Conservation (phyloP, 1,139 yeast species). For the Pichia sp. region DNA sequence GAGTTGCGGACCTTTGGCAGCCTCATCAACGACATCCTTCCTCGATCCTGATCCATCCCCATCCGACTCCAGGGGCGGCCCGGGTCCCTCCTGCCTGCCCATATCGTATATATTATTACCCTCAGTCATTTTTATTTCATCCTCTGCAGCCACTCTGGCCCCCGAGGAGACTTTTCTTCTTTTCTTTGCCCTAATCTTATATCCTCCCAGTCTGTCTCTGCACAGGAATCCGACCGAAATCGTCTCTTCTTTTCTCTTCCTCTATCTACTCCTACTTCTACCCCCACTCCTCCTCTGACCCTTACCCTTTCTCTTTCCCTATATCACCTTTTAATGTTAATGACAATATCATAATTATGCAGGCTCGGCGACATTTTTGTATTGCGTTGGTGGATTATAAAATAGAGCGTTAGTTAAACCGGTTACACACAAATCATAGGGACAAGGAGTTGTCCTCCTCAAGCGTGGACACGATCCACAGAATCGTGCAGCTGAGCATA, state of each 20-base stretch:
- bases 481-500: conserved; percentile 78
- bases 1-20: conserved; percentile 49
- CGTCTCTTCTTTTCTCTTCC: neutral
- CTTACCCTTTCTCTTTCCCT: neutral
- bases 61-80: too few species aligned
- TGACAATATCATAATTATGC: conserved; percentile 4
- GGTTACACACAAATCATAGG: conserved; percentile 36
- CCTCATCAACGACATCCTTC: conserved; percentile 26
- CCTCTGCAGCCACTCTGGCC: neutral
- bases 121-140: neutral
- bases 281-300: too few species aligned
- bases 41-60: conserved; percentile 15
- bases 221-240: neutral
- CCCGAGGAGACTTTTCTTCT: neutral
- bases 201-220: neutral
- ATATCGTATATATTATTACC: neutral
- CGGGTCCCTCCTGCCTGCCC: too few species aligned
- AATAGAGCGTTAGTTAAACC: too few species aligned
- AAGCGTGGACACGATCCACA: conserved; percentile 92
- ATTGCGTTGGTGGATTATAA: neutral
- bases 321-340: conserved; percentile 9
- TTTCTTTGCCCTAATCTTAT: neutral
- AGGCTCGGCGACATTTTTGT: neutral
- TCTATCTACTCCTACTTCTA: neutral
- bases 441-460: conserved; percentile 95